Base-by-base conservation (phyloP, 192 early-diverging fungal species). In the Backusella australiensis region DNA sequence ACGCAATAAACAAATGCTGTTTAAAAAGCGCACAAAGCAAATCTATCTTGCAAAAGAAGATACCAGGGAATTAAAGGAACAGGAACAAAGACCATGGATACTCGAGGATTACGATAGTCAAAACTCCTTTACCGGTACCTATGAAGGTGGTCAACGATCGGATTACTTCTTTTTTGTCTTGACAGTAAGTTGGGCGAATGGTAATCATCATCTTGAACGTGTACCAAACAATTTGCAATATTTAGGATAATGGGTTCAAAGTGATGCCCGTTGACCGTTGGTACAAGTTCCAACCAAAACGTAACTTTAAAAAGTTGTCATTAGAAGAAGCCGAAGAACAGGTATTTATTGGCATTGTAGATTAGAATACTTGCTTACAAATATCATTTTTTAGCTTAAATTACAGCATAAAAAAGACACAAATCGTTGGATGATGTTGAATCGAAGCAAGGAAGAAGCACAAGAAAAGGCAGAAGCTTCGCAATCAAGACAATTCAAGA, bases 21-120 rank as follows among this genome's bases (percentile, higher is more conserved):
- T 94, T 73, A 93, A 93, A 79, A 93, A 93, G 78, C 86, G 89
- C 9, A 95, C 94, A n/a, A 89, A 87, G 63, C 94, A 95, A 79
- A 88, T 95, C 29, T 93, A 85, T 67, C 82, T 93, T 68, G 92
- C 92, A 35, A 87, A 93, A 73, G 91, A 93, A 76, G 89, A 92
- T 26, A 88, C 86, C 70, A 90, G 92, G 23, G 85, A 91, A 34
- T 74, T 93, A 59, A 89, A 90, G 44, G 91, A 91, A 59, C 90
- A 91, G 79, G 94, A 95, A 83, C 85, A 89, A 15, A 81, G 87
- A 44, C 93, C 92, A 1, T 95, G 93, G 93, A 86, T 95, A 0
- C 79, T 95, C 0, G 93, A 93, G 71, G 94, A 95, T 39, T 91
- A 89, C 73, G 92, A 92, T 67, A 85, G 86, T 36, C 82, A 85